phyloP scores from a whole-genome alignment of 2,329 filamentous ascomycete genomes.

The Fusarium siculi region DNA sequence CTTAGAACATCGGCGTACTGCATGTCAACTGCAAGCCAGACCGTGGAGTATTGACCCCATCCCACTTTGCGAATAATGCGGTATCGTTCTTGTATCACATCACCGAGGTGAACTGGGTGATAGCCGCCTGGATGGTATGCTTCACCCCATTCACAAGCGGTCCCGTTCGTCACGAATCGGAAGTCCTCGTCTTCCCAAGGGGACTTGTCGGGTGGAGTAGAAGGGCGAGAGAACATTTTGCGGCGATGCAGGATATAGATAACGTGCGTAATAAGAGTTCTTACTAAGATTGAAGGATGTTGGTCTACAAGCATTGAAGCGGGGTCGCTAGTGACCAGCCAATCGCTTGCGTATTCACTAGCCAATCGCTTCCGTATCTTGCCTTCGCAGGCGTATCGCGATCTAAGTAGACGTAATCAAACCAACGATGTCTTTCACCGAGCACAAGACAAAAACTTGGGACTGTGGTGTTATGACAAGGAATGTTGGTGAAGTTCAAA shows the following conservation, averaged over 20 bases:
- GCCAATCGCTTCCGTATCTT: background rate
- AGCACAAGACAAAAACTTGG: too few relatives aligned
- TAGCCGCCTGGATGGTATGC: background rate
- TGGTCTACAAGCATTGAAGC: background rate
- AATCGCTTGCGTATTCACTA: background rate
- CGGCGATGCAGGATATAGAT: background rate
- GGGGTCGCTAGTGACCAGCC: background rate
- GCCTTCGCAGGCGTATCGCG: background rate
- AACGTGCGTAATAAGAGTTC: background rate
- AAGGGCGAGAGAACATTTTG: background rate
- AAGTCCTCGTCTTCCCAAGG: background rate
- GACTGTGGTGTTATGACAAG: fast-evolving
- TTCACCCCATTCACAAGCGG: background rate
- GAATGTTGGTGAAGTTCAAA: background rate
- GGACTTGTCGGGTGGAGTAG: fast-evolving
- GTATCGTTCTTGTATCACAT: background rate
- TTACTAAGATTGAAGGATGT: background rate
- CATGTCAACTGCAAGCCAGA: background rate
- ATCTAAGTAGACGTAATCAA: background rate
- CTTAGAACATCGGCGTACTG: background rate
- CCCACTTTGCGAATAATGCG: background rate
- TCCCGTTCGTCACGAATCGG: background rate
- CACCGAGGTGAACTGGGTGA: background rate
- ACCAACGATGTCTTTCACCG: background rate
- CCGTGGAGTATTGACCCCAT: background rate